Percentiles rank a stretch among this genome's conserved stretches.
Evolutionary conservation across 2,329 filamentous ascomycete genomes (phyloP).

Genomic region (Aspergillus hiratsukae): DNA sequence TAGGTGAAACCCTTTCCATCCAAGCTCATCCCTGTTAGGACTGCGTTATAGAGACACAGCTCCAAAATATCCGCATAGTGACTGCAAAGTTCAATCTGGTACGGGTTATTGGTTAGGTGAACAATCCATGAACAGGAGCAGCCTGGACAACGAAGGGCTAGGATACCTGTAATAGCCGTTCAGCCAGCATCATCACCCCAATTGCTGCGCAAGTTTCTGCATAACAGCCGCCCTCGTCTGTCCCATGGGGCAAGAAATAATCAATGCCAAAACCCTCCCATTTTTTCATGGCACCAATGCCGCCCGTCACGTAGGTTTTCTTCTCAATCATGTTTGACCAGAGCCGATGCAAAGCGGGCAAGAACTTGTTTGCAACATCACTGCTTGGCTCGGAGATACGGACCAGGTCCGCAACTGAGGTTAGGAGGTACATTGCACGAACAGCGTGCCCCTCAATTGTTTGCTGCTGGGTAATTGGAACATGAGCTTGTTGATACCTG

Average conservation of each 20-base stretch:
- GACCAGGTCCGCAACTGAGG: constrained; percentile 54
- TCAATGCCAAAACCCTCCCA: constrained; percentile 59
- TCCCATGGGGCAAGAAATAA: constrained; percentile 56
- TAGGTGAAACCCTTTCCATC: constrained; percentile 58
- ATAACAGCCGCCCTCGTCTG: constrained; percentile 60
- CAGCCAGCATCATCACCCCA: constrained; percentile 57
- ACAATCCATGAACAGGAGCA: constrained; percentile 21
- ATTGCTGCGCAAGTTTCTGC: constrained; percentile 59
- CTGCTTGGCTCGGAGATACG: constrained; percentile 23
- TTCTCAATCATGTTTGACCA: constrained; percentile 59
- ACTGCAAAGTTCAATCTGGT: constrained; percentile 47
- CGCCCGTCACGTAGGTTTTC: constrained; percentile 62
- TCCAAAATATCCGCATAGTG: constrained; percentile 58
- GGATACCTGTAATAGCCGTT: constrained; percentile 38
- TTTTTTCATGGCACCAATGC: constrained; percentile 54
- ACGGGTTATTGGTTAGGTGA: background rate
- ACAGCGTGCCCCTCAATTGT: constrained; percentile 58
- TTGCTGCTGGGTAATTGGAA: constrained; percentile 51
- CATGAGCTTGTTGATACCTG: constrained; percentile 53
- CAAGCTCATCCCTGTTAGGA: constrained; percentile 55
- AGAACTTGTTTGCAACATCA: constrained; percentile 10
- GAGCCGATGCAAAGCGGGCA: constrained; percentile 42
- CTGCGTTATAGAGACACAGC: constrained; percentile 56
- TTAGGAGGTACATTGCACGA: constrained; percentile 57
- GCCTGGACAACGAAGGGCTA: background rate